Evolutionary conservation across 208 protist genomes (phyloP), one percentile per base, ranked within the genome.

Genomic region (Crithidia brevicula): DNA sequence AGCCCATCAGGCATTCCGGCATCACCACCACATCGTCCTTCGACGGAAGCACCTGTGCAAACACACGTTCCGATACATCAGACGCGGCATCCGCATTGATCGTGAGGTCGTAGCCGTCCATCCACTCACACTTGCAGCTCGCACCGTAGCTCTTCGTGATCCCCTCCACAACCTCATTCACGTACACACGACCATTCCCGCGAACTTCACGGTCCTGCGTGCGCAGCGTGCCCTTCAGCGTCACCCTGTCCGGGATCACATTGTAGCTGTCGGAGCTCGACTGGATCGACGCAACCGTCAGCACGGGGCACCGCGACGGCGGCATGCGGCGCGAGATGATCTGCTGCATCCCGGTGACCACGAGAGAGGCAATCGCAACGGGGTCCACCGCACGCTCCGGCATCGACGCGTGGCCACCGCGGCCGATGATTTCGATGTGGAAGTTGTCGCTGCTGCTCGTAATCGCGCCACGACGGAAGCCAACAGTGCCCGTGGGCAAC

Each of bases 391-490:
- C 61, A 13, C 72, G 43, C 57, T 91, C 75, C 34, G 85, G 85
- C 68, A 74, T 62, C 38, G 85, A 88, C 40, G 85, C 85, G 46
- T 91, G 85, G 0, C 85, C 85, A 42, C 85, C 82, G n/a, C 57
- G 60, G 13, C 85, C 84, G 6, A 71, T 47, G 9, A 90, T 65
- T 18, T 69, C 63, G 23, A 83, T 78, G 23, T 60, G 38, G 46
- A 85, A 77, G 47, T 75, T 63, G 50, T 85, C 68, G 2, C 34
- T 42, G 47, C 74, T 72, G 49, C 62, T 30, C 11, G 63, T 56
- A 10, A 88, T 60, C 3, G 67, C 30, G 2, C 85, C 85, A 5
- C 27, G 31, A 10, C 70, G 65, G 34, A 76, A 58, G 22, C 61
- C 11, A 5, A 80, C 56, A 0, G 42, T 53, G 0, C 67, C 61